phyloP scores from a whole-genome alignment of 2,329 filamentous ascomycete species.

The Fusarium anthophilum region DNA sequence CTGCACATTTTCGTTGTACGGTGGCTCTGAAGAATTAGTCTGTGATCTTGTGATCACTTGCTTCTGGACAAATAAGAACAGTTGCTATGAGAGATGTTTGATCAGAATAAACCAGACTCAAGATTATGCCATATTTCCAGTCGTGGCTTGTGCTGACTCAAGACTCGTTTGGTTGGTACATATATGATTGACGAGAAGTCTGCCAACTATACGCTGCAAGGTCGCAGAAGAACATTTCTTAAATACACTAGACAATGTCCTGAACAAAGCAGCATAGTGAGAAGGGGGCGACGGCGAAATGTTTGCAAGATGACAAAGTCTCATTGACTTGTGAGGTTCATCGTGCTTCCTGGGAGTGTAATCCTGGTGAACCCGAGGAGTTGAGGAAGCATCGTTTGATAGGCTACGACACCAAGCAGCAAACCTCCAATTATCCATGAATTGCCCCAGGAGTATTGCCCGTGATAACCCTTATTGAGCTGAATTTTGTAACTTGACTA shows the following conservation, averaged over 20 bases:
- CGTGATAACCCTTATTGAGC: not conserved
- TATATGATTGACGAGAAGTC: not conserved
- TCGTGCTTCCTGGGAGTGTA: not conserved
- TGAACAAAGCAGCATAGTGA: not conserved
- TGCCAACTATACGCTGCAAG: not conserved
- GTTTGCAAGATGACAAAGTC: not conserved
- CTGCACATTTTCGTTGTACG: not conserved
- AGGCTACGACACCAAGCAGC: too few species aligned
- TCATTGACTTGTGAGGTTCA: not conserved
- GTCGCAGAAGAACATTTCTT: not conserved
- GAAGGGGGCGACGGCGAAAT: not conserved
- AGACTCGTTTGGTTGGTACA: not conserved
- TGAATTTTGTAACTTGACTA: not conserved
- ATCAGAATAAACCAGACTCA: not conserved
- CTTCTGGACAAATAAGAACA: not conserved
- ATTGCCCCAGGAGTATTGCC: not conserved
- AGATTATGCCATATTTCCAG: not conserved
- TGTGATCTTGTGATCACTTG: not conserved
- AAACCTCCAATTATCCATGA: too few species aligned
- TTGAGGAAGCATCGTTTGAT: too few species aligned
- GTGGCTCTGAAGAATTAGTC: too few species aligned
- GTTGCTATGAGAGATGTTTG: not conserved
- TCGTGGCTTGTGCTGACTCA: too few species aligned
- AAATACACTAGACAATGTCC: not conserved
- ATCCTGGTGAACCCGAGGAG: not conserved